Evolutionary conservation across 306 rosid species (phyloP).

Genomic region (Citrullus colocynthis): DNA sequence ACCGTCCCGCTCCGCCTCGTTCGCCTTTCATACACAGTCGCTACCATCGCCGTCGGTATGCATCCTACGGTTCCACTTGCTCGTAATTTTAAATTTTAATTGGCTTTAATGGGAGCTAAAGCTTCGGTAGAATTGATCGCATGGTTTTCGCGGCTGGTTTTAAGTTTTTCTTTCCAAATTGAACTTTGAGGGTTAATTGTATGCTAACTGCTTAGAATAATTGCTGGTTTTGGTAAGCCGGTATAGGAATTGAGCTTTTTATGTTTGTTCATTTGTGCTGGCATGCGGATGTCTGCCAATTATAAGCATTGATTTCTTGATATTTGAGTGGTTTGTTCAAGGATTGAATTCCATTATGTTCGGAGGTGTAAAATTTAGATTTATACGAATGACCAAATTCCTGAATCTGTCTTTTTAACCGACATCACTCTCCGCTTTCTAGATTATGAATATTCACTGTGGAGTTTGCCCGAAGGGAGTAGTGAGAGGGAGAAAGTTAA

Average conservation of each 20-base stretch:
- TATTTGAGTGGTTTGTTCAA: background rate
- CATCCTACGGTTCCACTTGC: background rate
- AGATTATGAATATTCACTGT: conserved; percentile 78
- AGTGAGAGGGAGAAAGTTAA: conserved; percentile 42
- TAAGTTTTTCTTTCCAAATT: background rate
- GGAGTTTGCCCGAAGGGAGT: conserved; percentile 75
- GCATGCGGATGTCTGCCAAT: background rate
- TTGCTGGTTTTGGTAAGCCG: background rate
- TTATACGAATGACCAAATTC: background rate
- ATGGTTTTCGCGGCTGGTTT: background rate
- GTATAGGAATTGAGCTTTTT: background rate
- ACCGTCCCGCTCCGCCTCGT: conserved; percentile 67
- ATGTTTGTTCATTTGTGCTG: background rate
- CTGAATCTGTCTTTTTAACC: background rate
- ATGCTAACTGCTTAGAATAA: background rate
- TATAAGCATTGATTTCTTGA: background rate
- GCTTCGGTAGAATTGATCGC: background rate
- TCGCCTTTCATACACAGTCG: conserved; percentile 58
- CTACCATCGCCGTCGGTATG: conserved; percentile 68
- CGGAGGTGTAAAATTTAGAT: background rate
- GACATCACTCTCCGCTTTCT: conserved; percentile 6
- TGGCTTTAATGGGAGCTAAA: background rate
- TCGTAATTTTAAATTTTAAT: background rate
- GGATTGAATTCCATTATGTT: background rate
- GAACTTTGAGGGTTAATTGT: background rate